Percentiles rank a stretch among this genome's conserved stretches.
phyloP scores from a whole-genome alignment of 2,329 filamentous ascomycete species.

The Camillea tinctor region DNA sequence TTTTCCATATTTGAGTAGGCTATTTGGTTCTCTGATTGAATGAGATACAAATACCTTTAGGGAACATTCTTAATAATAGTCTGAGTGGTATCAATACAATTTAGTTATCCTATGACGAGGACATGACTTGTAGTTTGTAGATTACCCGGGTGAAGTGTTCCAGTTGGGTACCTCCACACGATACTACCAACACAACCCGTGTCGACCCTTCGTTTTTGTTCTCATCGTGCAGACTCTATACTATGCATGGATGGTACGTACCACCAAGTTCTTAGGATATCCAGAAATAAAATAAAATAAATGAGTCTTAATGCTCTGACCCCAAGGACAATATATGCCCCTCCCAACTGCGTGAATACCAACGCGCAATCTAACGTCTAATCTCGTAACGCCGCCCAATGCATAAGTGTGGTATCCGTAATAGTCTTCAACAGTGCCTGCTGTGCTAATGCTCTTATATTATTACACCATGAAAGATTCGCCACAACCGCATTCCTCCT shows the following conservation, averaged over 20 bases:
- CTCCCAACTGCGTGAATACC: neutral
- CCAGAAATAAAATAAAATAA: too few relatives aligned
- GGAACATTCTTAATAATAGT: too few relatives aligned
- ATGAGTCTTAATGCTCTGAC: neutral
- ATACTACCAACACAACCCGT: neutral
- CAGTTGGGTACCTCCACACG: neutral
- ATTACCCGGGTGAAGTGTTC: neutral
- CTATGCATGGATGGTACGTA: neutral
- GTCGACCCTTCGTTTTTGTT: neutral
- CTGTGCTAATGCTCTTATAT: constrained; percentile 5
- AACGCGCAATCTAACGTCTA: constrained; percentile 11
- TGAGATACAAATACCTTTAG: too few relatives aligned
- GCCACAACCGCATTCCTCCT: constrained; percentile 93
- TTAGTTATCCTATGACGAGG: neutral
- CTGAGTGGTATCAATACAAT: neutral
- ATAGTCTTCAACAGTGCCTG: constrained; percentile 8
- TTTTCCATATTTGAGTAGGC: too few relatives aligned
- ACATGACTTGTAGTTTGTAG: neutral
- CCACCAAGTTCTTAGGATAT: neutral
- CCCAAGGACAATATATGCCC: neutral
- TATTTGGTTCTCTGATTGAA: too few relatives aligned
- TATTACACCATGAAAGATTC: constrained; percentile 86
- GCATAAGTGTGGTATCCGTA: constrained; percentile 21
- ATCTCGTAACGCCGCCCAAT: constrained; percentile 26
- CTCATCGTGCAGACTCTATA: neutral